Percentiles rank a stretch among this genome's conserved stretches.
phyloP scores from a whole-genome alignment of 306 rosid species.

The Mimosa pudica region DNA sequence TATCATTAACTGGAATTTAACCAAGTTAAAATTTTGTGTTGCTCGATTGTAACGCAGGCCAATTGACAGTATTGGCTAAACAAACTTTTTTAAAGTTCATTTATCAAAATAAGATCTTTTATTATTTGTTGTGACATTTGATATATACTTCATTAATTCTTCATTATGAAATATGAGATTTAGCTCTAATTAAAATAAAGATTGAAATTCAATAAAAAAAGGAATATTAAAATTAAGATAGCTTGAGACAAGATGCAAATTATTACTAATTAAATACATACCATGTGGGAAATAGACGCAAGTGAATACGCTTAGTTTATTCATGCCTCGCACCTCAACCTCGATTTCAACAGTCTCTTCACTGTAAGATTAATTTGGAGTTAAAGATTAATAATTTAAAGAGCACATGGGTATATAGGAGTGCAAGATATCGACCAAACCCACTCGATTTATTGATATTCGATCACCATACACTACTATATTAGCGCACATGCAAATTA shows the following conservation, averaged over 20 bases:
- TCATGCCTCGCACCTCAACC: not conserved
- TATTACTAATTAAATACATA: not conserved
- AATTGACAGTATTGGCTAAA: too few relatives aligned
- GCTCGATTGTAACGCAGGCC: too few relatives aligned
- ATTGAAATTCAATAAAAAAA: too few relatives aligned
- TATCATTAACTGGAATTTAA: too few relatives aligned
- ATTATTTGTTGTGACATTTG: too few relatives aligned
- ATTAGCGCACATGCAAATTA: not conserved
- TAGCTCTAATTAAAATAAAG: too few relatives aligned
- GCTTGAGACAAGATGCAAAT: not conserved
- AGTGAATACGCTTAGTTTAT: not conserved
- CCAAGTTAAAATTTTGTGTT: too few relatives aligned
- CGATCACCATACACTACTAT: not conserved
- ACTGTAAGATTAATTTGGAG: not conserved
- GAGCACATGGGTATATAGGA: not conserved
- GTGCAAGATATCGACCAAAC: not conserved
- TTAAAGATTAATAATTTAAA: too few relatives aligned
- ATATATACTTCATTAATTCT: too few relatives aligned
- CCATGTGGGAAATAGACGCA: not conserved
- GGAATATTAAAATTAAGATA: not conserved
- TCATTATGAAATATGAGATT: too few relatives aligned
- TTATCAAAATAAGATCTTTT: too few relatives aligned
- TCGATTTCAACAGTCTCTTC: not conserved
- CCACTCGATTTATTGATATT: not conserved
- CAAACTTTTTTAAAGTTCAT: too few relatives aligned